Evolutionary conservation across 441 rosid species (phyloP), one percentile per base, ranked within the genome.

Genomic region (Iberis amara): DNA sequence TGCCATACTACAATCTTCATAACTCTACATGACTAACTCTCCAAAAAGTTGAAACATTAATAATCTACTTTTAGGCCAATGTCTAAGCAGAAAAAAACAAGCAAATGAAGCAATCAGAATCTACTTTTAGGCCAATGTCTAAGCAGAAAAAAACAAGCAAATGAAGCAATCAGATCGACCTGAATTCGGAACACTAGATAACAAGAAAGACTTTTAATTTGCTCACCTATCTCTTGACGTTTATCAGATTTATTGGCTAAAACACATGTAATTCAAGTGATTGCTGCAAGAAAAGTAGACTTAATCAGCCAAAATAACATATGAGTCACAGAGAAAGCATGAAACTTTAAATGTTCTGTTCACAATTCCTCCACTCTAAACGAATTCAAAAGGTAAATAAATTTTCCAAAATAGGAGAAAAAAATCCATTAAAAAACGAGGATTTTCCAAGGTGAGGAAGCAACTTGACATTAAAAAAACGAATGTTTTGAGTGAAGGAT

Each of bases 281-380:
- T 66, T 56, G 78, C 85, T 78, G 75, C 76, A 68, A 52, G 50
- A 42, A 30, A 21, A 35, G 7, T 15, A 33, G 27, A 52, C 59
- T 62, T 5, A 21, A 21, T 55, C 44, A 52, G 52, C 55, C 5
- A 35, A 38, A 14, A 27, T 11, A 55, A 46, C 56, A 62, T 66
- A 51, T 30, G 68, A 73, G 66, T 74, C 83, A 75, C 78, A 59
- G 69, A 75, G 35, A 72, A 79, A 69, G 76, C 69, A 57, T 68
- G 78, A 79, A 55, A 52, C 75, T 62, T 64, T 39, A 46, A 51
- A 72, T 59, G 67, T 67, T 55, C 49, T 32, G 33, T 57, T 55
- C 68, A 62, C 45, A 27, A 54, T 49, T 35, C 52, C 47, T 50
- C 67, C 33, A 24, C 58, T 61, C 46, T 35, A 52, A 64, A 15